phyloP scores from a whole-genome alignment of 768 basidiomycete genomes.

The Chalciporus sphaerocephalus region DNA sequence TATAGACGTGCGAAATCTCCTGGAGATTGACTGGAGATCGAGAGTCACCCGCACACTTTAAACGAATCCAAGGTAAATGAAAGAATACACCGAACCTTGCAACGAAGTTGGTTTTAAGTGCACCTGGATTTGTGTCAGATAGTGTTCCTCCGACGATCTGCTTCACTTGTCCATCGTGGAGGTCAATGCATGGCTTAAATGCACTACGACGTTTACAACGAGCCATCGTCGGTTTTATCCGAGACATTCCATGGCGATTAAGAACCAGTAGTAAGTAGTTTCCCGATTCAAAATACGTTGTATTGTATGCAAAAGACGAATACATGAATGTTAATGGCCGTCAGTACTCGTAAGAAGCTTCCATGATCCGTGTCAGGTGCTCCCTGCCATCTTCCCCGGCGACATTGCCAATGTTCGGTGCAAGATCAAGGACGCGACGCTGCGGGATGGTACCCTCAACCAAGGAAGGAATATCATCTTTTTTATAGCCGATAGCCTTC shows the following conservation, averaged over 20 bases:
- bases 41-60: background rate
- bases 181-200: conserved; percentile 94
- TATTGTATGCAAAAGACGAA: background rate
- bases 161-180: conserved; percentile 94
- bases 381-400: conserved; percentile 79
- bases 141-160: conserved; percentile 97
- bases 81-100: conserved; percentile 57
- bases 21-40: conserved; percentile 59
- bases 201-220: conserved; percentile 34
- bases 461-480: conserved; percentile 62
- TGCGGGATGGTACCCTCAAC: conserved; percentile 94
- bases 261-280: too few species aligned
- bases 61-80: conserved; percentile 6
- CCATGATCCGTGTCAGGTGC: conserved; percentile 77
- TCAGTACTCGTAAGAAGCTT: conserved; percentile 74
- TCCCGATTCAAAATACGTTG: too few species aligned
- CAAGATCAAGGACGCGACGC: conserved; percentile 85
- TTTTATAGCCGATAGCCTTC: conserved; percentile 73
- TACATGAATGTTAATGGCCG: background rate
- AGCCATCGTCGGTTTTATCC: conserved; percentile 16
- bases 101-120: conserved; percentile 85
- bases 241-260: background rate
- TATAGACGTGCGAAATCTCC: conserved; percentile 80
- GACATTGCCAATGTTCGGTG: conserved; percentile 83
- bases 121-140: conserved; percentile 56